Conservation (phyloP, 1,284 basidiomycete genomes). For the Leccinum fallax region DNA sequence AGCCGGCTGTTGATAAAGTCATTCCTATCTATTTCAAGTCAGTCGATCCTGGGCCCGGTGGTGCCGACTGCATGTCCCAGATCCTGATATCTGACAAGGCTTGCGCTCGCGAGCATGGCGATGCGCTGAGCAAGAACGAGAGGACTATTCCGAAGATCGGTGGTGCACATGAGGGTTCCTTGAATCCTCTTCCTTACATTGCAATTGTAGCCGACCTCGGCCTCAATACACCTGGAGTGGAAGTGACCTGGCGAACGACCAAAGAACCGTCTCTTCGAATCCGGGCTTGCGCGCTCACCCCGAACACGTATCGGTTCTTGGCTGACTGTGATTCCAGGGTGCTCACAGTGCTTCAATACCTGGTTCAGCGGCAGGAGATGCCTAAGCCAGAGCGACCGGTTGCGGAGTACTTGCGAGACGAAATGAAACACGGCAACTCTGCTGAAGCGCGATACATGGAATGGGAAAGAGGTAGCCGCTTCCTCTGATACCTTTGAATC, state of each 20-base stretch:
- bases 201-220: background rate
- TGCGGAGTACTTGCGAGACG: background rate
- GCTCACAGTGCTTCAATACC: background rate
- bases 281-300: background rate
- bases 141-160: background rate
- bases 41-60: too few species aligned
- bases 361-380: background rate
- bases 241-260: background rate
- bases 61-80: too few species aligned
- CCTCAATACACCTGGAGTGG: background rate
- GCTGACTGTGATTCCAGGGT: background rate
- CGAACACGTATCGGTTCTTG: background rate
- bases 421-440: background rate
- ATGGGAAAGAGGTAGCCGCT: background rate
- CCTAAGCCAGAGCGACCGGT: background rate
- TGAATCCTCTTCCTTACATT: background rate
- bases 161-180: background rate
- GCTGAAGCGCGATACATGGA: background rate
- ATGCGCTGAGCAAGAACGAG: background rate
- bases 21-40: too few species aligned
- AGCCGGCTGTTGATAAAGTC: too few species aligned
- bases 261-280: background rate
- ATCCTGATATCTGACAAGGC: too few species aligned
- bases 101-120: too few species aligned
- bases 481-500: too few species aligned